Base-by-base conservation (phyloP, 192 early-diverging fungal species). In the Podila minutissima region DNA sequence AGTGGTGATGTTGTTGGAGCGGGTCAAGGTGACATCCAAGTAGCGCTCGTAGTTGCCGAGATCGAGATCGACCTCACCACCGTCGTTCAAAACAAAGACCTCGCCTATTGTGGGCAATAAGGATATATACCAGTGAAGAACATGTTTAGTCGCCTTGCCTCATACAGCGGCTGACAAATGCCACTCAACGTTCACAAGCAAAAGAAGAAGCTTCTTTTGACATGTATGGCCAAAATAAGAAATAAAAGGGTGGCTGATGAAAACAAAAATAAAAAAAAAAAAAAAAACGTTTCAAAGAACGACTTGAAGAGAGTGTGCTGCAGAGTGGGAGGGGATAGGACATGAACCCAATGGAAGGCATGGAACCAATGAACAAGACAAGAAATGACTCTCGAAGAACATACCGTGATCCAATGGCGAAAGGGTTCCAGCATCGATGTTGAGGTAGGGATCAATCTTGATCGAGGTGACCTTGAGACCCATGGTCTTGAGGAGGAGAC, bases 381-480 rank as follows among this genome's bases (percentile, higher is more conserved):
- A 46, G 8, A 46, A 46, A 46, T 15, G 41, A 17, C 1, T 37
- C 0, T 37, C 4, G 35, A 15, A 46, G 12, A 71, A 82, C 85
- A 32, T 76, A 93, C 95, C 98, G 86, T 99, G 98, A 86, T 99
- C 98, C 71, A 99, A 87, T 26, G 98, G 98, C 71, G 90, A 95
- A 88, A 99, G 89, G 26, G 95, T 95, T 74, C 98, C 98, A 65
- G 98, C 98, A 81, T 99, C 98, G 74, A 99, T 98, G 90, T 98
- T 99, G 63, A 99, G 89, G 87, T 99, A 99, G 33, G 98, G 98
- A 78, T 99, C 98, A 82, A 99, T 99, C 84, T 99, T 99, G 89
- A 99, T 98, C 67, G 97, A 93, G 62, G 97, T 98, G 33, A 99
- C 98, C 48, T 87, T 88, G 66, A 98, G 89, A 26, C 97, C 98